Evolutionary conservation across 2,329 filamentous ascomycete species (phyloP).

Genomic region (Ceratocystis papillata): DNA sequence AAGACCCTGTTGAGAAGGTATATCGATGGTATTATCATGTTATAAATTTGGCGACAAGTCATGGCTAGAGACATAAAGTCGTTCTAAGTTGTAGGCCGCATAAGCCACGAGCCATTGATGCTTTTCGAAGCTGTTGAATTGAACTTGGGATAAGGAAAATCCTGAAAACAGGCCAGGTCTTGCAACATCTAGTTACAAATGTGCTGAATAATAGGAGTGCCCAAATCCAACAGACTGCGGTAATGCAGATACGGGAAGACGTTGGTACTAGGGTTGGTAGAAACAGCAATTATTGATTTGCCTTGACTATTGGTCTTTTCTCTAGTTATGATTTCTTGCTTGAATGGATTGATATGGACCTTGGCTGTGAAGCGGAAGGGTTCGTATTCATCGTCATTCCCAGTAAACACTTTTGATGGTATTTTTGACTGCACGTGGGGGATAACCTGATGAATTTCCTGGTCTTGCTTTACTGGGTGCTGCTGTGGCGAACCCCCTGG

Average conservation of each 20-base stretch:
- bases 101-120: background rate
- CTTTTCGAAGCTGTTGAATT: no score
- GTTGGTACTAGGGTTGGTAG: background rate
- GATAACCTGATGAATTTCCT: no score
- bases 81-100: conserved; percentile 6
- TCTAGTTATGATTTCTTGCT: background rate
- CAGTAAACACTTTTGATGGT: background rate
- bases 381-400: background rate
- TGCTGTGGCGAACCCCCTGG: background rate
- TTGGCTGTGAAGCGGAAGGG: conserved; percentile 16
- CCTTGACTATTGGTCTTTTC: background rate
- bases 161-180: conserved; percentile 8
- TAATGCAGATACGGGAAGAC: background rate
- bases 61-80: conserved; percentile 18
- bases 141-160: background rate
- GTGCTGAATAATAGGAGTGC: background rate
- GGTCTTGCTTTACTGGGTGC: background rate
- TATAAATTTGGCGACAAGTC: conserved; percentile 16
- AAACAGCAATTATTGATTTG: background rate
- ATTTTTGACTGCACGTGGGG: no score
- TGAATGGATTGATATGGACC: conserved; percentile 18
- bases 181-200: conserved; percentile 15
- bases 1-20: conserved; percentile 18
- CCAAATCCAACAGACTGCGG: conserved; percentile 9
- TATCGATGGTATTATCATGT: conserved; percentile 13